phyloP scores from a whole-genome alignment of 2,329 filamentous ascomycete genomes.

The Fusarium cyanostomum region DNA sequence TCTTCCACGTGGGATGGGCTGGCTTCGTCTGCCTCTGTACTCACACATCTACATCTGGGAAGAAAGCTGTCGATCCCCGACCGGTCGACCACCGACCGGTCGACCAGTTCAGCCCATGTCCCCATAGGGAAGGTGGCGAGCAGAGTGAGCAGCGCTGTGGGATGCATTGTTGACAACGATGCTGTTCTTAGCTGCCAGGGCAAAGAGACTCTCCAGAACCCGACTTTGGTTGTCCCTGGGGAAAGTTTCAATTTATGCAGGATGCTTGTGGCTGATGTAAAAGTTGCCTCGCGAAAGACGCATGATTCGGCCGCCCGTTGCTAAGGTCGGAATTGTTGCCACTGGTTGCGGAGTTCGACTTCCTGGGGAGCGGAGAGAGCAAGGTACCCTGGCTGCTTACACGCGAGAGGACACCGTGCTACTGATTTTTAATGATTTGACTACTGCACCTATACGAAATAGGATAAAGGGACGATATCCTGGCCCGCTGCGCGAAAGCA shows the following conservation, averaged over 20 bases:
- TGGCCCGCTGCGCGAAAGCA: not conserved
- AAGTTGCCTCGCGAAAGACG: not conserved
- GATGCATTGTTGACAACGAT: not conserved
- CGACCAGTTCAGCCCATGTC: not conserved
- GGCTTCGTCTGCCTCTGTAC: not conserved
- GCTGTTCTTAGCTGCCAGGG: no score
- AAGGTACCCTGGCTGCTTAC: not conserved
- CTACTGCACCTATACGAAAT: no score
- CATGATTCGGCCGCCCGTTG: not conserved
- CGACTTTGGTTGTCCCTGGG: not conserved
- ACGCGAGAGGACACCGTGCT: not conserved
- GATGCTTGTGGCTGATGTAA: not conserved
- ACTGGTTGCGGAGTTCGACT: no score
- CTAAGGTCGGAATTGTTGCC: no score
- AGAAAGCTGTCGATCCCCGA: not conserved
- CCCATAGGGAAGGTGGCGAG: conserved; percentile 1
- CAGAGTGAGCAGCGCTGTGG: not conserved
- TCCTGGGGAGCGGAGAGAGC: no score
- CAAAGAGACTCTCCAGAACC: not conserved
- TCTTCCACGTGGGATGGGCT: not conserved
- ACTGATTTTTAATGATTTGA: no score
- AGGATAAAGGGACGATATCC: no score
- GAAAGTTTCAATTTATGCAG: not conserved
- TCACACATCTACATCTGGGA: conserved; percentile 23
- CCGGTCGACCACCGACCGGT: not conserved